Percentiles rank a stretch among this genome's conserved stretches.
phyloP scores from a whole-genome alignment of 331 rosid genomes.

The Phaseolus coccineus region DNA sequence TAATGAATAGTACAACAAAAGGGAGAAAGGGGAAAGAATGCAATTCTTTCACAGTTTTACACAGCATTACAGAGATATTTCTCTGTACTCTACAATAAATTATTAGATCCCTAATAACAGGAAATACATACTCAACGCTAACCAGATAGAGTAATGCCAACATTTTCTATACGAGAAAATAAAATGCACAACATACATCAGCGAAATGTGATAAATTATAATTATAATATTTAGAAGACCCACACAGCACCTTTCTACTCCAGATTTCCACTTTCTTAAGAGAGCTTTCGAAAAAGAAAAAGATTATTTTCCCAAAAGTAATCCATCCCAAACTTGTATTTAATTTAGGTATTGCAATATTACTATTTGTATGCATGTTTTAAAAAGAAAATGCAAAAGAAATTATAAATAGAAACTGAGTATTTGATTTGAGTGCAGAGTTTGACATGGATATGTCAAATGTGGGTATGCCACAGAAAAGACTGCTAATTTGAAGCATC shows the following conservation, averaged over 20 bases:
- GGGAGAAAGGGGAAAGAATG: background rate
- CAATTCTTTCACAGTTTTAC: no score
- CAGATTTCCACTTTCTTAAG: no score
- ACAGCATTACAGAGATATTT: background rate
- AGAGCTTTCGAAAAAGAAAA: no score
- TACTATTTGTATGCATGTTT: background rate
- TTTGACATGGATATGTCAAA: background rate
- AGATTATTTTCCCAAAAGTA: no score
- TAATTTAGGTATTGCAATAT: background rate
- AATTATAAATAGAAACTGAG: background rate
- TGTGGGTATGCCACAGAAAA: slow-evolving; percentile 1
- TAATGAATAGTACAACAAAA: no score
- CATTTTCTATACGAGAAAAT: background rate
- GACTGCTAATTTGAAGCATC: background rate
- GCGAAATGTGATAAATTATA: background rate
- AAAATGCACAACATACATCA: background rate
- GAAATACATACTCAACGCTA: background rate
- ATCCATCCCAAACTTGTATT: background rate
- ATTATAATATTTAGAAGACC: no score
- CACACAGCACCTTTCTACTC: no score
- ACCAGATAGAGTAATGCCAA: background rate
- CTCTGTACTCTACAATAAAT: background rate
- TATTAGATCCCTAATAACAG: background rate
- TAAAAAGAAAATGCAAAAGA: background rate
- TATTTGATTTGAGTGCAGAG: background rate